Base-by-base conservation (phyloP, 805 yeast genomes). In the Yueomyces sp. region DNA sequence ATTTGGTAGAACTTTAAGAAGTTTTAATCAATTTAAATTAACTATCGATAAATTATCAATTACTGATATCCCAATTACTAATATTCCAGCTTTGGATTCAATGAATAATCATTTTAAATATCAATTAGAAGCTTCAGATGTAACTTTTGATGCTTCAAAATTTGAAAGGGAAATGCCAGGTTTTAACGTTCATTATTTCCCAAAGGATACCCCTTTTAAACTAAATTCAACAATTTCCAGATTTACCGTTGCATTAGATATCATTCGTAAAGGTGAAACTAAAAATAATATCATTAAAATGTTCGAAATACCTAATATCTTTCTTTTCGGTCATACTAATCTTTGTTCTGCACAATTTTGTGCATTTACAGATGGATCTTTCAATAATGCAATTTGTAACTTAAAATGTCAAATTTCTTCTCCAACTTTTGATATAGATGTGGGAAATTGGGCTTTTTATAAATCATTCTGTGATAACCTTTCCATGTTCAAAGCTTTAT, bases 341-440 rank as follows among this genome's bases (percentile, higher is more conserved):
- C 36, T 65, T 19, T 48, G 65, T 2, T 67, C 63, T 36, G 70
- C 55, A 60, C 45, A 52, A 59, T 40, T 54, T 57, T n/a, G 52
- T 44, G 49, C 55, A 55, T 39, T 51, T 51, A 44, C 53, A 39
- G 44, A 49, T 32, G 29, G 44, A 3, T 47, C 53, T 5, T 44
- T 49, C 1, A 50, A 62, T 3, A 54, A 60, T 32, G 65, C 74
- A 0, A 53, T 67, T 28, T 44, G 63, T 2, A 60, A 60, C 4
- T 40, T 69, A 2, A 60, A 65, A 12, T 66, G 67, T 27, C 70
- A 68, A 41, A 39, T 70, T 2, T 61, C 74, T 2, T 70, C 71
- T 2, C 66, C 74, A 26, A 61, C 67, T 1, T 37, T 70, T n/a
- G 77, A 73, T 48, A 50, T 70, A 28, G 66, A 70, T 31, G 59